phyloP scores from a whole-genome alignment of 768 basidiomycete genomes.

The Panaeolus cyanescens region DNA sequence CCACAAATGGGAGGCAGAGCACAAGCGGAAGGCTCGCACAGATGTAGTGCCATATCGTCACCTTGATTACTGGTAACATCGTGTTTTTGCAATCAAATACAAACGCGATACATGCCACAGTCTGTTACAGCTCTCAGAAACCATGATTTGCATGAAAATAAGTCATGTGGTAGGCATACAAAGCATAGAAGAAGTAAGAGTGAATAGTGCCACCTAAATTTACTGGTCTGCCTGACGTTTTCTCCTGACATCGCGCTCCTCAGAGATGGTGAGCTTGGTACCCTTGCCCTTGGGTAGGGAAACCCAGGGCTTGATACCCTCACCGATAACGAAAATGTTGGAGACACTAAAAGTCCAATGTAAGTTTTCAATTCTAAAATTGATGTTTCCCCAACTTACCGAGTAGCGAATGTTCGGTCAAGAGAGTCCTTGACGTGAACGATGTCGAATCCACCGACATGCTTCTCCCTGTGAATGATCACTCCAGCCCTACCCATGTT shows the following conservation, averaged over 20 bases:
- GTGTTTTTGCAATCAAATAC: background rate
- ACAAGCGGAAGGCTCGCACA: conserved; percentile 49
- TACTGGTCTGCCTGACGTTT: conserved; percentile 75
- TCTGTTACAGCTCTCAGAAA: conserved; percentile 3
- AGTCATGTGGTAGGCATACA: conserved; percentile 41
- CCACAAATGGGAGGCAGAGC: conserved; percentile 85
- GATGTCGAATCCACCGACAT: conserved; percentile 98
- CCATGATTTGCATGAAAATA: conserved; percentile 30
- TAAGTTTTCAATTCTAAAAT: too few relatives aligned
- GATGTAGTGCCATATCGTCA: conserved; percentile 41
- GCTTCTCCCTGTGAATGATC: conserved; percentile 96
- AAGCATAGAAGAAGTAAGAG: conserved; percentile 34
- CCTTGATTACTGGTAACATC: conserved; percentile 49
- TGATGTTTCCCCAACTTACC: too few relatives aligned
- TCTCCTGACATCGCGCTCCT: conserved; percentile 93
- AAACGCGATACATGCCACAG: too few relatives aligned
- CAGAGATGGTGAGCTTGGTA: conserved; percentile 94
- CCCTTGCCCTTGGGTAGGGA: conserved; percentile 98
- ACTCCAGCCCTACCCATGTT: conserved; percentile 99
- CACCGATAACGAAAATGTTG: conserved; percentile 98
- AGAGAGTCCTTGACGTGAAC: conserved; percentile 96
- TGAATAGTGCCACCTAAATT: conserved; percentile 20
- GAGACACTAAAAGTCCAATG: conserved; percentile 78
- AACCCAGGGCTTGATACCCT: conserved; percentile 94
- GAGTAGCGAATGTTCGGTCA: conserved; percentile 96